Evolutionary conservation across 768 basidiomycete species (phyloP).

Genomic region (Naematelia encephala): DNA sequence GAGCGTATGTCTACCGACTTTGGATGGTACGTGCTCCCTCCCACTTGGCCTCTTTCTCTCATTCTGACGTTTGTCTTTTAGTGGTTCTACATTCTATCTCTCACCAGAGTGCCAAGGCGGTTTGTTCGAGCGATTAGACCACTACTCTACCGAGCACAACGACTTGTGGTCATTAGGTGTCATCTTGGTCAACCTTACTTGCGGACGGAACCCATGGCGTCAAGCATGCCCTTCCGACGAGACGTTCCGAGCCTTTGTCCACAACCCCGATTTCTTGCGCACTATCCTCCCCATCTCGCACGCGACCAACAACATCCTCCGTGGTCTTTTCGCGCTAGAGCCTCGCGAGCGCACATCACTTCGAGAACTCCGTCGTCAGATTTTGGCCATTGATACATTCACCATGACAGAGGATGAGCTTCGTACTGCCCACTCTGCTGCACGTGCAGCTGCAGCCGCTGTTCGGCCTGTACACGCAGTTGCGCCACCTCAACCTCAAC

Average conservation of each 20-base stretch:
- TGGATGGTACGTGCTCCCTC: slow-evolving; percentile 57
- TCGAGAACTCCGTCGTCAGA: slow-evolving; percentile 59
- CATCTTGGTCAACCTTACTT: slow-evolving; percentile 67
- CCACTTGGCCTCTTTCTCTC: not conserved
- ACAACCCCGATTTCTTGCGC: slow-evolving; percentile 63
- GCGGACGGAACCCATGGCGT: slow-evolving; percentile 73
- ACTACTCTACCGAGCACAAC: slow-evolving; percentile 74
- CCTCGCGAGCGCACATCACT: slow-evolving; percentile 64
- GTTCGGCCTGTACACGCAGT: slow-evolving; percentile 13
- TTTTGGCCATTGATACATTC: slow-evolving; percentile 62
- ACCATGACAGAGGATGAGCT: slow-evolving; percentile 60
- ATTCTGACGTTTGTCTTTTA: not conserved
- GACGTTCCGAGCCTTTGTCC: slow-evolving; percentile 74
- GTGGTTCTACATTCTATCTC: slow-evolving; percentile 96
- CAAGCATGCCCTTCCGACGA: slow-evolving; percentile 63
- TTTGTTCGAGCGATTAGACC: slow-evolving; percentile 50
- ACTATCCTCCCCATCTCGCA: slow-evolving; percentile 70
- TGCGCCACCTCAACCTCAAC: not conserved
- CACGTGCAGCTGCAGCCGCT: slow-evolving; percentile 39
- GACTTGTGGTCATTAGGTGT: slow-evolving; percentile 97
- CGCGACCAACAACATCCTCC: slow-evolving; percentile 64
- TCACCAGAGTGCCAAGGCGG: slow-evolving; percentile 72
- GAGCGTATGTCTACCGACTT: slow-evolving; percentile 82
- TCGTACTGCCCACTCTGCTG: slow-evolving; percentile 42
- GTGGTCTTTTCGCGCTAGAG: slow-evolving; percentile 68